phyloP scores from a whole-genome alignment of 2,329 filamentous ascomycete genomes.

The Colletotrichum shisoi region DNA sequence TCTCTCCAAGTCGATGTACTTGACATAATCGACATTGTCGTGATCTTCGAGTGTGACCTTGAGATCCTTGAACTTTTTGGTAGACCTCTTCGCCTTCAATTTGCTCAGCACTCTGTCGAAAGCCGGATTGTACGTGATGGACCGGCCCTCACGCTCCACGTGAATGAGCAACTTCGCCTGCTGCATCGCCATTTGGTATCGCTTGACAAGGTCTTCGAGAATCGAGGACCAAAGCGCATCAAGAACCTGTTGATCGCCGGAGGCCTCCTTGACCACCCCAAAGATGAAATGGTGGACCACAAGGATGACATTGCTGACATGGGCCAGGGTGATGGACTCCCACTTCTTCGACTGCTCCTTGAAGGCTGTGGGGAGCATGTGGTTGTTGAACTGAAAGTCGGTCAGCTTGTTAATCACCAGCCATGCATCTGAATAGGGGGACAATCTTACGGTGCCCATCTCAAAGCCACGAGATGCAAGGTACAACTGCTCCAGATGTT shows the following conservation, averaged over 20 bases:
- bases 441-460: constrained; percentile 56
- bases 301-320: constrained; percentile 60
- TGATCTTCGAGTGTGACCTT: rapidly evolving
- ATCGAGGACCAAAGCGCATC: constrained; percentile 53
- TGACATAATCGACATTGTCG: neutral
- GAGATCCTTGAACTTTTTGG: neutral
- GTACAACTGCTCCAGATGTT: constrained; percentile 46
- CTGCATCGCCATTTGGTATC: constrained; percentile 58
- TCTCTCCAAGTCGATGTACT: constrained; percentile 2
- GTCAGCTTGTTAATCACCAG: neutral
- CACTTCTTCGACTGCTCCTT: constrained; percentile 64
- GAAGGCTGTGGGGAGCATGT: constrained; percentile 57
- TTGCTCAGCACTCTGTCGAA: constrained; percentile 54
- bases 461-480: constrained; percentile 60
- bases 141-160: constrained; percentile 57
- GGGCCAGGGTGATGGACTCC: constrained; percentile 55
- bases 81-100: neutral
- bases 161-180: constrained; percentile 61
- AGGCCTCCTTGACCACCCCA: constrained; percentile 53
- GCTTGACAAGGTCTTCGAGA: constrained; percentile 53
- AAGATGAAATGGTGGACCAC: constrained; percentile 63
- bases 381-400: constrained; percentile 47
- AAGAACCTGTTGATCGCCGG: constrained; percentile 54
- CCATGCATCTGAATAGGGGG: neutral
- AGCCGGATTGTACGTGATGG: constrained; percentile 61